A percentile compares a stretch with the other conserved stretches of the same genome.
Conservation (phyloP, 148 eudicot genomes). For the Heliamphora exappendiculata region DNA sequence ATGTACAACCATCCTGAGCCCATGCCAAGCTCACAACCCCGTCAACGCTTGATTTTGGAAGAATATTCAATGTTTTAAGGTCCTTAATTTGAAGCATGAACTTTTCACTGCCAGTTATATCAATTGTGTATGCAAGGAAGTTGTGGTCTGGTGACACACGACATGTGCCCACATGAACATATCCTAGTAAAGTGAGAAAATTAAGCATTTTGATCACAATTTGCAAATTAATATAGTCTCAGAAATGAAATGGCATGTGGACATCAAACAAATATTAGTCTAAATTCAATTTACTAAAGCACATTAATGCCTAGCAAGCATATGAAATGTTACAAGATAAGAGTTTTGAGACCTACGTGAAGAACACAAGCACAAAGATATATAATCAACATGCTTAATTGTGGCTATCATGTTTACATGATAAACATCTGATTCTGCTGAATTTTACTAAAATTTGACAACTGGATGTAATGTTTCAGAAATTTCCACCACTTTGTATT, state of each 20-base stretch:
- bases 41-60: constrained; percentile 43
- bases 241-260: not conserved
- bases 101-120: constrained; percentile 62
- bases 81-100: constrained; percentile 83
- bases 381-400: not conserved
- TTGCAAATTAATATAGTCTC: not conserved
- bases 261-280: not conserved
- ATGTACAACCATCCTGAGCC: constrained; percentile 62
- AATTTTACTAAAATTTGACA: not conserved
- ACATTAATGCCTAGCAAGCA: not conserved
- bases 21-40: constrained; percentile 90
- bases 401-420: not conserved
- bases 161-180: constrained; percentile 93
- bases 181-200: constrained; percentile 38
- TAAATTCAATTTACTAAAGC: not conserved
- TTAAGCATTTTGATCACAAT: not conserved
- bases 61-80: constrained; percentile 37
- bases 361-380: not conserved
- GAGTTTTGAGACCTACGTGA: not conserved
- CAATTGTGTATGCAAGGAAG: constrained; percentile 84
- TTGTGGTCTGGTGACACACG: constrained; percentile 92
- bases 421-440: not conserved
- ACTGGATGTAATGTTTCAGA: not conserved
- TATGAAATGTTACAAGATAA: not conserved
- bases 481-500: not conserved